phyloP scores from a whole-genome alignment of 1,139 yeast species.

The Pneumocystis sp. region DNA sequence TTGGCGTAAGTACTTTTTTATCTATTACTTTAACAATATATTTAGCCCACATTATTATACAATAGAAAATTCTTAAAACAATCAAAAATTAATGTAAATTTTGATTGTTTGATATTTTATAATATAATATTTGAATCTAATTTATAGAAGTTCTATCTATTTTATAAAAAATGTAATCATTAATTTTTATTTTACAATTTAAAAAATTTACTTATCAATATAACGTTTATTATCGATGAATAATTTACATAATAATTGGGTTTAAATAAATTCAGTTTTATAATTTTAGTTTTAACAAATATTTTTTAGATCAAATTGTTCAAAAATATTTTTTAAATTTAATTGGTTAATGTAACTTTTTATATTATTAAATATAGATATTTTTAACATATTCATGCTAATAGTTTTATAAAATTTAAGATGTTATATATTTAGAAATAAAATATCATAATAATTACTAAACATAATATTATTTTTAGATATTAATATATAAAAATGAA shows the following conservation, averaged over 20 bases:
- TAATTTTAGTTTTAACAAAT: background rate
- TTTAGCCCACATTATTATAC: background rate
- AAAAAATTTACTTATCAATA: background rate
- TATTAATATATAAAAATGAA: no score
- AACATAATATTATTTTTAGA: no score
- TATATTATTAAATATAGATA: no score
- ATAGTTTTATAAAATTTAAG: no score
- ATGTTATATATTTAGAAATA: no score
- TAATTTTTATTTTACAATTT: background rate
- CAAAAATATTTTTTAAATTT: background rate
- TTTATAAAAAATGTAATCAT: background rate
- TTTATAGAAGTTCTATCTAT: background rate
- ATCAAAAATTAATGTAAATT: background rate
- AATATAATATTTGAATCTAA: background rate
- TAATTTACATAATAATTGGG: background rate
- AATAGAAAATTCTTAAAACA: background rate
- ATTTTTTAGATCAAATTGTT: background rate
- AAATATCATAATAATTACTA: no score
- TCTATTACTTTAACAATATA: background rate
- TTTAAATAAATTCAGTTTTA: background rate
- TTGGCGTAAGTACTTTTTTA: constrained; percentile 4
- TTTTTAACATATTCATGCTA: background rate
- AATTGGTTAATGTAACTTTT: background rate
- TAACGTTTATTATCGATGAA: background rate
- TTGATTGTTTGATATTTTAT: background rate